Base-by-base conservation (phyloP, 495 filamentous ascomycete species). In the Xylaria nigripes region DNA sequence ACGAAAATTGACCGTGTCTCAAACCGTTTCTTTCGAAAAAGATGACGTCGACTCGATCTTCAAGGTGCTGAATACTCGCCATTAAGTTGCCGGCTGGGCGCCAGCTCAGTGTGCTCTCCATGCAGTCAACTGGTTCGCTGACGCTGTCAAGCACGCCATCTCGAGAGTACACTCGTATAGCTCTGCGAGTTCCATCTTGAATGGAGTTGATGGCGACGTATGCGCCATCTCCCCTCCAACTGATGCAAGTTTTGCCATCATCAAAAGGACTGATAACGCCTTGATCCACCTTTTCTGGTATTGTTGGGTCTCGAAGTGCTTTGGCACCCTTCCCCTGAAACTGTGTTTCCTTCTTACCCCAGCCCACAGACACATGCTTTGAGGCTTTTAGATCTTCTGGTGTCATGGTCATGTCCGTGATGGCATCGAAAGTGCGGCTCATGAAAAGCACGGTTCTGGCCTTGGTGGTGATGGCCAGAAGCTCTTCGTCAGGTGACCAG, bases 1-100 rank as follows among this genome's bases (percentile, higher is more conserved):
- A 75, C 19, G 82, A 81, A 61, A 96, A 97, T 64, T 95, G 82
- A 3, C 93, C 93, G 71, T 98, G 93, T 22, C 93, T 82, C 46
- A 98, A 77, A 24, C 93, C 93, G 66, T 98, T 98, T 56, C 90
- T 80, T 72, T 98, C 93, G 62, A 98, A 98, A 70, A 97, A 96
- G 3, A 95, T 85, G 36, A 97, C 85, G 61, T 93, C 84, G n/a
- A 86, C 70, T 3, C 76, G 75, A 46, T 86, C 81, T 22, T 81
- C 69, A 13, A 83, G 68, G 12, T 86, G 79, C 66, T 94, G 89
- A 54, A 94, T 81, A 47, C 86, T 81, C 22, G 90, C 89, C 59
- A 98, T 86, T 19, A 96, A 76, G 65, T 95, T 95, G 15, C 94
- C 93, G 51, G 76, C 81, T 13, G 93, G 93, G 54, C 89, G 81